phyloP scores from a whole-genome alignment of 2,329 filamentous ascomycete genomes.

The Aureobasidium sp. region DNA sequence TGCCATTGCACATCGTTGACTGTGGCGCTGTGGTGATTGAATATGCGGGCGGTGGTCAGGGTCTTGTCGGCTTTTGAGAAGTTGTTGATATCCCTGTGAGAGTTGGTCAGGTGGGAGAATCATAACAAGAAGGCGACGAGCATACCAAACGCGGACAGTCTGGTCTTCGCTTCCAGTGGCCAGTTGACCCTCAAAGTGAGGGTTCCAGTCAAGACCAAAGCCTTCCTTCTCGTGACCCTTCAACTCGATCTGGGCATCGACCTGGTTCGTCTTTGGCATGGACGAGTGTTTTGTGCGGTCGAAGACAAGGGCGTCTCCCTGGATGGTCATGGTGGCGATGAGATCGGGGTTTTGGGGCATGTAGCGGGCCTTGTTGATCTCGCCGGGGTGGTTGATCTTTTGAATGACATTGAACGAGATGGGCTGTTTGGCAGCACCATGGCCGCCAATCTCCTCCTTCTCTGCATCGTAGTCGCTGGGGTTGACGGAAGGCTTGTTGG shows the following conservation, averaged over 20 bases:
- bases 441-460: slow-evolving; percentile 86
- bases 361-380: slow-evolving; percentile 98
- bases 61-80: slow-evolving; percentile 63
- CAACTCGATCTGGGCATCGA: slow-evolving; percentile 78
- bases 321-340: slow-evolving; percentile 85
- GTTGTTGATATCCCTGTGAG: slow-evolving; percentile 79
- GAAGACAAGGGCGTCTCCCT: slow-evolving; percentile 85
- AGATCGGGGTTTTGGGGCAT: slow-evolving; percentile 96
- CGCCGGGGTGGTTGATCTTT: slow-evolving; percentile 90
- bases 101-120: slow-evolving; percentile 52
- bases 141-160: slow-evolving; percentile 84
- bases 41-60: slow-evolving; percentile 65
- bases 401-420: slow-evolving; percentile 90
- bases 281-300: slow-evolving; percentile 91
- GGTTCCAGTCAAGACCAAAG: slow-evolving; percentile 89
- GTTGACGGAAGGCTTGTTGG: slow-evolving; percentile 66
- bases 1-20: slow-evolving; percentile 98
- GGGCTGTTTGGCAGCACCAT: slow-evolving; percentile 68
- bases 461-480: slow-evolving; percentile 85
- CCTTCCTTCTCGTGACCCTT: slow-evolving; percentile 82
- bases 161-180: slow-evolving; percentile 88
- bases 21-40: slow-evolving; percentile 80
- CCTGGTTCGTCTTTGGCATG: slow-evolving; percentile 55
- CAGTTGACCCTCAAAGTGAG: slow-evolving; percentile 71
- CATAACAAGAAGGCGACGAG: background rate